phyloP scores from a whole-genome alignment of 2,329 filamentous ascomycete species.

The Trichoderma polysporum region DNA sequence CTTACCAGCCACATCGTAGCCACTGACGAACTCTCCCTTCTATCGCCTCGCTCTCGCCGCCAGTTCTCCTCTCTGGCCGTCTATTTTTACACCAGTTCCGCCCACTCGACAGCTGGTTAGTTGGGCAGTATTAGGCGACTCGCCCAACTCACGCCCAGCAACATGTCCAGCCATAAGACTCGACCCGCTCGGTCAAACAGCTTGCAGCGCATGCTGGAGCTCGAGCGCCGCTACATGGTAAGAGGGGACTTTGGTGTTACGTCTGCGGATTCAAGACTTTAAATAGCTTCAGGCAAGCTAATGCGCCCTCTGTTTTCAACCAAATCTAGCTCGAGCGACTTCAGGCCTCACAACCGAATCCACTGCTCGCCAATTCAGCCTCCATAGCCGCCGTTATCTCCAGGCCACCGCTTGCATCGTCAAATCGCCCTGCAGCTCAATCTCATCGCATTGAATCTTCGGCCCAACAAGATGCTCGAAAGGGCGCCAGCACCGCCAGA shows the following conservation, averaged over 20 bases:
- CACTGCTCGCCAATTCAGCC: not conserved
- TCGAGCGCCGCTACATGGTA: conserved; percentile 60
- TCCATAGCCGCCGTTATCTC: not conserved
- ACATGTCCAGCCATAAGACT: conserved; percentile 22
- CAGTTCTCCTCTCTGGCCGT: not conserved
- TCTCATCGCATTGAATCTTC: conserved; percentile 17
- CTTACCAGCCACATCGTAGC: conserved; percentile 20
- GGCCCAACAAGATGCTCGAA: conserved; percentile 8
- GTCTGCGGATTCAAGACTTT: not conserved
- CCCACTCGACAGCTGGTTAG: not conserved
- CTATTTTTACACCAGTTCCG: conserved; percentile 18
- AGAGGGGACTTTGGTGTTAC: conserved; percentile 27
- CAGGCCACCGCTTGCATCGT: not conserved
- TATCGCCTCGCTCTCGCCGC: not conserved
- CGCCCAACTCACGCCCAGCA: conserved; percentile 7
- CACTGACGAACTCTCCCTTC: conserved; percentile 17
- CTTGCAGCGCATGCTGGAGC: conserved; percentile 59
- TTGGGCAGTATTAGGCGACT: not conserved
- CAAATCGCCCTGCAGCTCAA: conserved; percentile 22
- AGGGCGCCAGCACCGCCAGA: conserved; percentile 1
- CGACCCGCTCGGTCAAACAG: conserved; percentile 42
- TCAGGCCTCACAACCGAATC: conserved; percentile 17
- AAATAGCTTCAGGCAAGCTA: not conserved
- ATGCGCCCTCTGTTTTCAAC: not conserved
- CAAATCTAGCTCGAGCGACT: conserved; percentile 26